Evolutionary conservation across 2,329 filamentous ascomycete species (phyloP).

Genomic region (Pseudocercospora fuligena): DNA sequence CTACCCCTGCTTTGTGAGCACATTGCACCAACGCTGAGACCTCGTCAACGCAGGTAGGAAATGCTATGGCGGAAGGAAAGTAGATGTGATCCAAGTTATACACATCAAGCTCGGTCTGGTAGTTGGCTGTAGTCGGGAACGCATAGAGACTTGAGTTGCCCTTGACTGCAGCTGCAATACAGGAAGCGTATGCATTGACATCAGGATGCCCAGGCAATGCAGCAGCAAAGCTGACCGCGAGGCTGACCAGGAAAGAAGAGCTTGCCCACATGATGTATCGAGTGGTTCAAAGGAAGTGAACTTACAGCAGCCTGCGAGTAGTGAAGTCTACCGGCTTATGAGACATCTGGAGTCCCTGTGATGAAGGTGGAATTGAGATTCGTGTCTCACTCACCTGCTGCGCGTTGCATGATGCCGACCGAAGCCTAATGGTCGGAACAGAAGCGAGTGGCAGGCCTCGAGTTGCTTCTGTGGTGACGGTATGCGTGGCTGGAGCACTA

Average conservation of each 20-base stretch:
- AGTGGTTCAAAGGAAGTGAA: constrained; percentile 1
- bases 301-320: neutral
- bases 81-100: constrained; percentile 25
- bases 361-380: neutral
- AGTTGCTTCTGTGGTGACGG: neutral
- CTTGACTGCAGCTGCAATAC: constrained; percentile 19
- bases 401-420: neutral
- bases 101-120: constrained; percentile 12
- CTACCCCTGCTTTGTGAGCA: constrained; percentile 8
- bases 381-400: constrained; percentile 2
- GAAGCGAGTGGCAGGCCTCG: neutral
- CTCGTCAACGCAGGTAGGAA: constrained; percentile 10
- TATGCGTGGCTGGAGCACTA: neutral
- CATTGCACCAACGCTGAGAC: constrained; percentile 21
- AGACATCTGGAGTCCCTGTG: neutral
- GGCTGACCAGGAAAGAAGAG: constrained; percentile 4
- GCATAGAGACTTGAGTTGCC: constrained; percentile 15
- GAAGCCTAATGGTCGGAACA: neutral
- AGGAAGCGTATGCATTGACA: constrained; percentile 10
- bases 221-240: constrained; percentile 8
- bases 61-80: constrained; percentile 21
- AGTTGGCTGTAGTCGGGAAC: constrained; percentile 14
- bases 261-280: constrained; percentile 1
- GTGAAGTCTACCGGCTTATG: constrained; percentile 2
- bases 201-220: constrained; percentile 6